Evolutionary conservation across 148 eudicot species (phyloP).

Genomic region (Vaccinium vitisidaea): DNA sequence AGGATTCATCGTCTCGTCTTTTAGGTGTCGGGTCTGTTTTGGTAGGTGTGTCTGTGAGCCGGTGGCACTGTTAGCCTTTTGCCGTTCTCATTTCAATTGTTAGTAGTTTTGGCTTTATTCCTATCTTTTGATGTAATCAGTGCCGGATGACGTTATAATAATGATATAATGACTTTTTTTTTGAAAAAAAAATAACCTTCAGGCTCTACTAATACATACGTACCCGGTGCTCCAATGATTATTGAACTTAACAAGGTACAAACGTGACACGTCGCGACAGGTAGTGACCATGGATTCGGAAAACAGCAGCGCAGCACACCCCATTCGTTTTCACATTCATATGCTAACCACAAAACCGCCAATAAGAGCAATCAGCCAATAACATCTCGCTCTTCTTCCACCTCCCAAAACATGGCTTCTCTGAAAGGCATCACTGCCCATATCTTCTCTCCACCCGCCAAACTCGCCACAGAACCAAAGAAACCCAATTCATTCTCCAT

Average conservation of each 20-base stretch:
- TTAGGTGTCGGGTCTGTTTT: too few relatives aligned
- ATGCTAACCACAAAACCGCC: background rate
- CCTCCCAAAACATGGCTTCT: constrained; percentile 3
- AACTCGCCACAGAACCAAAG: constrained; percentile 6
- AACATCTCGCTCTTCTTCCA: background rate
- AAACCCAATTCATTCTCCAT: constrained; percentile 2
- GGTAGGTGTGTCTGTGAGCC: too few relatives aligned
- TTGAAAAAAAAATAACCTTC: too few relatives aligned
- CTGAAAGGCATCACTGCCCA: background rate
- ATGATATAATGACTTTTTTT: too few relatives aligned
- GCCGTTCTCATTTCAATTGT: too few relatives aligned
- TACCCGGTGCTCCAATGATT: background rate
- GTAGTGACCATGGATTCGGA: background rate
- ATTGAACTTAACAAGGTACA: background rate
- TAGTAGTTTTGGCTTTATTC: too few relatives aligned
- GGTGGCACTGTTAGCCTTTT: too few relatives aligned
- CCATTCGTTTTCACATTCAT: background rate
- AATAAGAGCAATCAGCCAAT: background rate
- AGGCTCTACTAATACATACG: too few relatives aligned
- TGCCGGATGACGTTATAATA: too few relatives aligned
- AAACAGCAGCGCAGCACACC: background rate
- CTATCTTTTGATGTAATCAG: too few relatives aligned
- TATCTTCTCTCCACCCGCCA: constrained; percentile 4
- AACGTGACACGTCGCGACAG: background rate
- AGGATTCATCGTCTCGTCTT: too few relatives aligned